Conservation (phyloP, 108 stramenopile genomes). For the Stephanodiscus triporus region DNA sequence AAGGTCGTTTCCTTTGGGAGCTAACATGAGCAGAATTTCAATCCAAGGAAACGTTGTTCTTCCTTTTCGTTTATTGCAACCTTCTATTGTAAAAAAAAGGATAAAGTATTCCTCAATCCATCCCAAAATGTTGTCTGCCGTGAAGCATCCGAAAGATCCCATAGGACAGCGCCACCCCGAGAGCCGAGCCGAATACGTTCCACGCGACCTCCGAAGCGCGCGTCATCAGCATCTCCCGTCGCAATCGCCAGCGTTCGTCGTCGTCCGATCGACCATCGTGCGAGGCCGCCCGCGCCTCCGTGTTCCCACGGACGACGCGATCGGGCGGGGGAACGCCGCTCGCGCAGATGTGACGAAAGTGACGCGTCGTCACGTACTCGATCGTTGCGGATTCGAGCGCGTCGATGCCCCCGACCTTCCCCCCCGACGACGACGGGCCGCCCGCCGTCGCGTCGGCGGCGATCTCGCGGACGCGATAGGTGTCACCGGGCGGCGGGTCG, state of each 20-base stretch:
- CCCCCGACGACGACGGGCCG: slow-evolving; percentile 21
- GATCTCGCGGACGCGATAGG: slow-evolving; percentile 22
- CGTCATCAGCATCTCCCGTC: slow-evolving; percentile 58
- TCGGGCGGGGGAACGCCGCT: neutral
- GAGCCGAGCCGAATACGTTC: slow-evolving; percentile 47
- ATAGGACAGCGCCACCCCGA: slow-evolving; percentile 59
- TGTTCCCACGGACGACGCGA: slow-evolving; percentile 13
- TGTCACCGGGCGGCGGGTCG: slow-evolving; percentile 41
- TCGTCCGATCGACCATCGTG: slow-evolving; percentile 46
- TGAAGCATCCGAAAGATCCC: slow-evolving; percentile 41
- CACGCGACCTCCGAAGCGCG: slow-evolving; percentile 40
- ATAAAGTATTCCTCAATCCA: neutral
- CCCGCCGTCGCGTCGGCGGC: slow-evolving; percentile 20
- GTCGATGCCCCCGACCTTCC: slow-evolving; percentile 24
- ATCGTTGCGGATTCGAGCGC: slow-evolving; percentile 68
- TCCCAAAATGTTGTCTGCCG: slow-evolving; percentile 12
- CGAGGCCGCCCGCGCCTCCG: slow-evolving; percentile 39
- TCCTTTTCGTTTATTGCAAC: too few species aligned
- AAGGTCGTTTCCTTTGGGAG: slow-evolving; percentile 25
- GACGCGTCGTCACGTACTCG: slow-evolving; percentile 65
- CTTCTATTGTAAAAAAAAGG: too few species aligned
- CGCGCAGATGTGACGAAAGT: slow-evolving; percentile 81
- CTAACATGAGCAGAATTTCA: too few species aligned
- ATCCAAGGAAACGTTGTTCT: too few species aligned
- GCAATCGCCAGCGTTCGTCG: slow-evolving; percentile 38